Base-by-base conservation (phyloP, 2,329 filamentous ascomycete species). In the Trichoderma cornu-damae region DNA sequence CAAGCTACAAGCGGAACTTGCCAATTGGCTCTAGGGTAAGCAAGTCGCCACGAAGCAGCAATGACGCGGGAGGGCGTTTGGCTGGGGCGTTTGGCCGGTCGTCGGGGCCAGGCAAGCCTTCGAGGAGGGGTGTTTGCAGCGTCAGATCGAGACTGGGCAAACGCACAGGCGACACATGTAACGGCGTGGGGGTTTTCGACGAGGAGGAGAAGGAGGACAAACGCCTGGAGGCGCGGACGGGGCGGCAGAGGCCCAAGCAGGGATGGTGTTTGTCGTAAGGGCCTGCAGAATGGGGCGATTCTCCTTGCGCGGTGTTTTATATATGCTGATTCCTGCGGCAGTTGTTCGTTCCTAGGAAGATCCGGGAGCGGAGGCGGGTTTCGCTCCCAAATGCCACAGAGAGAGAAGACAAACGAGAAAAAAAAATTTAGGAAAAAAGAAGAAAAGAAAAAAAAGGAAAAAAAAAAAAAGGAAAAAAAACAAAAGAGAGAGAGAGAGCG, bases 231-330 rank as follows among this genome's bases (percentile, higher is more conserved):
- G 51, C 47, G 46, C 46, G 37, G 28, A 57, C 40, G 55, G 55
- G n/a, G 55, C 57, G 51, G 51, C 51, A 59, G 32, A 59, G 51
- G 57, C 57, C 57, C 57, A 49, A n/a, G 51, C 50, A 56, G 57
- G 57, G 51, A 59, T 55, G 40, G 28, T n/a, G 22, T 24, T n/a
- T n/a, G 40, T 54, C 43, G 57, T 56, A 49, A n/a, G 51, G 35
- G 63, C 62, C 65, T 61, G 68, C 59, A 70, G 62, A 69, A 73
- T 72, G 62, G 48, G 62, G 56, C 55, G 50, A 14, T 47, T 30
- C 35, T n/a, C 28, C 43, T 7, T 28, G 16, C 37, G 16, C 6
- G 37, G 12, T 5, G 26, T n/a, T 46, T 54, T 47, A 35, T 53
- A 46, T 54, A 24, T 35, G 28, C 28, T 30, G 37, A 24, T 8